Evolutionary conservation across 257 asterid genomes (phyloP).

Genomic region (Nicotiana otophora): DNA sequence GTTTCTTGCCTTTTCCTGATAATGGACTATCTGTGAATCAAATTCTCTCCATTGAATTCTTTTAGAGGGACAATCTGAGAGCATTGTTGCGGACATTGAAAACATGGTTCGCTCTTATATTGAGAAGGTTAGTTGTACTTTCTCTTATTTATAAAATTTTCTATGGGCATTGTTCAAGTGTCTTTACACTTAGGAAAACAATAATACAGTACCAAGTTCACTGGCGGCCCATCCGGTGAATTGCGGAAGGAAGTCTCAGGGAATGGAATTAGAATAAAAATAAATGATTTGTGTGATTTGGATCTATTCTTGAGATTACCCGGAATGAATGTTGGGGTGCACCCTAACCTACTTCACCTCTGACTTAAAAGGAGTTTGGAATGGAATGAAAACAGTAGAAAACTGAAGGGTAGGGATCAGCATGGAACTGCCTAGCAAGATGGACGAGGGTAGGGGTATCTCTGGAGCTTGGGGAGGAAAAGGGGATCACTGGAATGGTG

Average conservation of each 20-base stretch:
- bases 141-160: background rate
- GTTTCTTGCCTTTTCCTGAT: background rate
- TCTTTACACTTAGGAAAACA: background rate
- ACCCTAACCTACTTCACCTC: background rate
- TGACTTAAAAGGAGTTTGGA: background rate
- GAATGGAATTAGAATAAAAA: background rate
- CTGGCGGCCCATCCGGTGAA: background rate
- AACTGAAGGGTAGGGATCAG: background rate
- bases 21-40: background rate
- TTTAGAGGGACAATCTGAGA: constrained; percentile 92
- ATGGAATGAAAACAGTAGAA: background rate
- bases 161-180: background rate
- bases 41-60: constrained; percentile 17
- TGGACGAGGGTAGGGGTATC: background rate
- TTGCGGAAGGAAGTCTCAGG: background rate
- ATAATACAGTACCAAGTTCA: background rate
- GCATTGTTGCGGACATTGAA: constrained; percentile 85
- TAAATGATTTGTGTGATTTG: background rate
- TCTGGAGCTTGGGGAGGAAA: background rate
- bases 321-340: background rate
- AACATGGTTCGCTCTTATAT: constrained; percentile 91
- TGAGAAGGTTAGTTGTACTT: constrained; percentile 65
- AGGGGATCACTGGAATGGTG: background rate
- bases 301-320: background rate
- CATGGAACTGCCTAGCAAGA: background rate